phyloP scores from a whole-genome alignment of 176 grass and related monocot genomes.

The Oropetium thomaeum region DNA sequence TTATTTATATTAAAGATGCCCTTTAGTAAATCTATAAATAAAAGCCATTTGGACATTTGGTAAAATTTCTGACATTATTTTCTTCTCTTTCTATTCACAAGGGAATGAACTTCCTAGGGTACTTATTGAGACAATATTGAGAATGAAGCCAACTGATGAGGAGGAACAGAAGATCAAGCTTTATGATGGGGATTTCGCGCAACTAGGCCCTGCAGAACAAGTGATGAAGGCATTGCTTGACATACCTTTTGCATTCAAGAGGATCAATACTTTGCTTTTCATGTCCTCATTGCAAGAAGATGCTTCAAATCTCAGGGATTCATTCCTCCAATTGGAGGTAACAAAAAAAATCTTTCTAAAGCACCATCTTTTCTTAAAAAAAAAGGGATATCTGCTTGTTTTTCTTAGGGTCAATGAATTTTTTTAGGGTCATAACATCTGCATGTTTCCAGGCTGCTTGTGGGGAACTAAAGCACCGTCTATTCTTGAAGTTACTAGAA shows the following conservation, averaged over 20 bases:
- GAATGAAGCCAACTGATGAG: conserved; percentile 77
- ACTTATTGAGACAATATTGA: conserved; percentile 71
- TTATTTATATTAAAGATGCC: not conserved
- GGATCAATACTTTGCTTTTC: conserved; percentile 66
- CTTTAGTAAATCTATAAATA: not conserved
- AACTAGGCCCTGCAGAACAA: conserved; percentile 71
- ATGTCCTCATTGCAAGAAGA: conserved; percentile 83
- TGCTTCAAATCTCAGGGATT: conserved; percentile 52
- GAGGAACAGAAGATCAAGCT: conserved; percentile 74
- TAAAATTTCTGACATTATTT: conserved; percentile 14
- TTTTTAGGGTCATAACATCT: too few relatives aligned
- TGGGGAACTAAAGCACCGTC: conserved; percentile 63
- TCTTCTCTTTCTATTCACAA: conserved; percentile 28
- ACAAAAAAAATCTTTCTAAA: not conserved
- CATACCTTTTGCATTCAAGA: conserved; percentile 73
- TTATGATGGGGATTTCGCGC: conserved; percentile 45
- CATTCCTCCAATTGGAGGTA: conserved; percentile 81
- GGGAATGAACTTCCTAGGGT: conserved; percentile 74
- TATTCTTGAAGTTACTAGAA: conserved; percentile 90
- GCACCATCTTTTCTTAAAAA: too few relatives aligned
- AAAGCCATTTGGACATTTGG: not conserved
- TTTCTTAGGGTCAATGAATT: too few relatives aligned
- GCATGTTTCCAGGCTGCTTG: conserved; percentile 65
- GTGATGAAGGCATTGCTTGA: conserved; percentile 68
- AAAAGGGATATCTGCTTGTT: too few relatives aligned